phyloP scores from a whole-genome alignment of 495 filamentous ascomycete genomes.

The Talaromyces thailandensis region DNA sequence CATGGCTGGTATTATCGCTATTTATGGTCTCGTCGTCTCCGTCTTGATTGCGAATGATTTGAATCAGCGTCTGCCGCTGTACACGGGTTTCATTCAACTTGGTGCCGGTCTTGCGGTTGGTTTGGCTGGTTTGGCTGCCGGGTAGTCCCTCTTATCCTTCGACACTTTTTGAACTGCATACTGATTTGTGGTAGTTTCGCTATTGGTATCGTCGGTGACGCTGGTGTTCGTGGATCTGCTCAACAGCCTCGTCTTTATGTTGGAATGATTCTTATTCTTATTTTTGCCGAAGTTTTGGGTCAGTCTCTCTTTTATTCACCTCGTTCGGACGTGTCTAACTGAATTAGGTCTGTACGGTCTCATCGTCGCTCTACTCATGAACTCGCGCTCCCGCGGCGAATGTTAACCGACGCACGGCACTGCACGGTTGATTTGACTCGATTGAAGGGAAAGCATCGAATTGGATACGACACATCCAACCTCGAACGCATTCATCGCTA shows the following conservation, averaged over 20 bases:
- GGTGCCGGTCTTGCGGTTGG: conserved; percentile 95
- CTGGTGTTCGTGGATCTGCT: conserved; percentile 95
- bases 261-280: conserved; percentile 99
- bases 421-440: not conserved
- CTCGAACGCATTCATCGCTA: not conserved
- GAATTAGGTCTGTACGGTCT: conserved; percentile 83
- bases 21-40: conserved; percentile 98
- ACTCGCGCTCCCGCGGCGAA: conserved; percentile 49
- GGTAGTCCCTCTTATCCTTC: conserved; percentile 39
- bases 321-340: conserved; percentile 1
- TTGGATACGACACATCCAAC: not conserved
- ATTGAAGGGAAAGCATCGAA: not conserved
- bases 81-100: conserved; percentile 93
- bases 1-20: conserved; percentile 99
- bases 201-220: conserved; percentile 98
- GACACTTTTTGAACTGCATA: not conserved
- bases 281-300: conserved; percentile 99
- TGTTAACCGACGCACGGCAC: not conserved
- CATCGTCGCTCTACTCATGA: conserved; percentile 98
- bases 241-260: conserved; percentile 97
- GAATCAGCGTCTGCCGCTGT: conserved; percentile 73
- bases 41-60: conserved; percentile 94
- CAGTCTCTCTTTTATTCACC: conserved; percentile 20
- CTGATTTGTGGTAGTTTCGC: conserved; percentile 53
- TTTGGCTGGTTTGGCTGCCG: conserved; percentile 93